Base-by-base conservation (phyloP, 495 filamentous ascomycete species). In the Aspergillus heteromorphus region DNA sequence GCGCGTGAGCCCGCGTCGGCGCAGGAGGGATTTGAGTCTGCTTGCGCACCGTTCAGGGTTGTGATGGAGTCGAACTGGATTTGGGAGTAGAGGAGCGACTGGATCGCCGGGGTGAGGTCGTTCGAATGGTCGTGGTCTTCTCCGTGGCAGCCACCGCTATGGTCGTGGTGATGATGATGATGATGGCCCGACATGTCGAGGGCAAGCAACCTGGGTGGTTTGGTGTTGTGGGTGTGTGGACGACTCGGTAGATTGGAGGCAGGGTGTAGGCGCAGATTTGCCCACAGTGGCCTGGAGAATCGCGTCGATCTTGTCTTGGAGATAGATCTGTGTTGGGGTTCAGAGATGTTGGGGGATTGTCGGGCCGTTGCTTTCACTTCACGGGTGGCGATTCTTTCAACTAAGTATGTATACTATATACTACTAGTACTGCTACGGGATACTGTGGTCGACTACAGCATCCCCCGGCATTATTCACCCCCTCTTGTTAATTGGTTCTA, bases 71-170 rank as follows among this genome's bases (percentile, higher is more conserved):
- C 86, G 67, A 97, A 97, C 53, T 92, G 79, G 61, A 98, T 92
- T 65, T 96, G 87, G 42, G 88, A 81, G 71, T 96, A 97, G 11
- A 98, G 79, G 29, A 89, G 85, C 53, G 82, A 86, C 70, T 97
- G 91, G 29, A 95, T 72, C 2, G 92, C 92, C 1, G 92, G 92
- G 5, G 87, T 88, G 61, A 95, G 82, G 69, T 98, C 95, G 71
- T 97, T 92, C 18, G 86, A 83, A 67, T 95, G 89, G 65, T 91
- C 87, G 65, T 96, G 88, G 27, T 67, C 65, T 47, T 76, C 71
- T 4, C 63, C 64, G 36, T 76, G 68, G 55, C 74, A 72, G 56
- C 75, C 74, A 29, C 70, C 68, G 25, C 65, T 63, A 42, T 76
- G 68, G 25, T 62, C 63, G 40, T 79, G 73, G 42, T 72, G 53